Evolutionary conservation across 75 land plant genomes (phyloP).

Genomic region (Chamaecyparis obtusa): DNA sequence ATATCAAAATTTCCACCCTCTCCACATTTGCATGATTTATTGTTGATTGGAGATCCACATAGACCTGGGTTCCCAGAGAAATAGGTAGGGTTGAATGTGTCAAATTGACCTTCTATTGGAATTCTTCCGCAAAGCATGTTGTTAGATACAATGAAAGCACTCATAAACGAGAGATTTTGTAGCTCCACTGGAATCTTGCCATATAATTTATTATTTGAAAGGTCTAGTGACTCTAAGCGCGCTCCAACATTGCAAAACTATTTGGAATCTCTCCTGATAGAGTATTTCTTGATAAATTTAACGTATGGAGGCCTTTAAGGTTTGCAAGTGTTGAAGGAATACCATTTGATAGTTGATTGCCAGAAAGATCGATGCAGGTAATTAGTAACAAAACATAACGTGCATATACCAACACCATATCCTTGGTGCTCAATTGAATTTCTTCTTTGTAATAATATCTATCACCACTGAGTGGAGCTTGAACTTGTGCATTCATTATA

Average conservation of each 20-base stretch:
- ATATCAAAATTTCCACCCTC: not conserved
- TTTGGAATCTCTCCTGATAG: conserved; percentile 10
- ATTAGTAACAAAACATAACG: not conserved
- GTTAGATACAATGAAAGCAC: not conserved
- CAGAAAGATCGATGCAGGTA: conserved; percentile 5
- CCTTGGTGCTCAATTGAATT: no score
- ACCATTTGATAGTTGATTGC: conserved; percentile 4
- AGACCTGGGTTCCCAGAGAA: not conserved
- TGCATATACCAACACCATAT: not conserved
- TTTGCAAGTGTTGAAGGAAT: conserved; percentile 10
- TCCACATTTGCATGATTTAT: not conserved
- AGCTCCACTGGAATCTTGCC: conserved; percentile 3
- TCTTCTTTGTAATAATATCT: no score
- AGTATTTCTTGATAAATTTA: conserved; percentile 9
- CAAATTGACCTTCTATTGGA: not conserved
- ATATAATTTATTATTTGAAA: conserved; percentile 1
- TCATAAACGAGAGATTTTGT: not conserved
- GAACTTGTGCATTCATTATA: no score
- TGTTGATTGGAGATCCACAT: not conserved
- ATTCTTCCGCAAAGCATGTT: no score
- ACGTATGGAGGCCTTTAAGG: not conserved
- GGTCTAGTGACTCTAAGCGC: no score
- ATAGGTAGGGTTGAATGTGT: not conserved
- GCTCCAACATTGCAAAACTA: not conserved
- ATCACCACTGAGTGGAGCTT: no score